phyloP scores from a whole-genome alignment of 2,329 filamentous ascomycete genomes.

The Leptographium lundbergii region DNA sequence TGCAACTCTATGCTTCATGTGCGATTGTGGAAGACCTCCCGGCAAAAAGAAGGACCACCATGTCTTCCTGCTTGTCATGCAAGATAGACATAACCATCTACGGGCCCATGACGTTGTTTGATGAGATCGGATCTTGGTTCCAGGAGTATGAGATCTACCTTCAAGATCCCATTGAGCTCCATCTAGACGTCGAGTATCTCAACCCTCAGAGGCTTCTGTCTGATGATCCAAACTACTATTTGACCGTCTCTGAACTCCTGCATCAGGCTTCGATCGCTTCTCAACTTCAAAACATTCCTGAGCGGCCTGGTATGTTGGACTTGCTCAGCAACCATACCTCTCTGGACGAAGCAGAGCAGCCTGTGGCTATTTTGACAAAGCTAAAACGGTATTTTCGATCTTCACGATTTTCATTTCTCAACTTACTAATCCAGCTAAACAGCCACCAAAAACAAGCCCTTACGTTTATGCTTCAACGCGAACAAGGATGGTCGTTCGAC shows the following conservation, averaged over 20 bases:
- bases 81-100: conserved; percentile 18
- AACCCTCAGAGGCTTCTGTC: conserved; percentile 22
- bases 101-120: conserved; percentile 15
- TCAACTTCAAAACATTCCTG: neutral
- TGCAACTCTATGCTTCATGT: conserved; percentile 4
- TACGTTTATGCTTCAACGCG: conserved; percentile 27
- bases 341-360: conserved; percentile 18
- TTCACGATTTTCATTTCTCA: no score
- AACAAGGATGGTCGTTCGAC: conserved; percentile 23
- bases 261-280: neutral
- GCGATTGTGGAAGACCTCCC: neutral
- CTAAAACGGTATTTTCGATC: neutral
- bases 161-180: conserved; percentile 20
- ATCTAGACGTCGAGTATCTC: conserved; percentile 18
- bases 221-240: neutral
- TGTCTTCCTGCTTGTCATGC: neutral
- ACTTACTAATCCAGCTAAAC: no score
- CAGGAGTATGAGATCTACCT: conserved; percentile 20
- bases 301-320: conserved; percentile 14
- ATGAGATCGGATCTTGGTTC: conserved; percentile 19
- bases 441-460: conserved; percentile 32
- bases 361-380: conserved; percentile 13
- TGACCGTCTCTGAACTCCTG: neutral
- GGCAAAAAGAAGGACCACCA: neutral
- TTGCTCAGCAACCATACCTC: conserved; percentile 14